Conservation (phyloP, 768 basidiomycete genomes). For the Wakefieldia striispora region DNA sequence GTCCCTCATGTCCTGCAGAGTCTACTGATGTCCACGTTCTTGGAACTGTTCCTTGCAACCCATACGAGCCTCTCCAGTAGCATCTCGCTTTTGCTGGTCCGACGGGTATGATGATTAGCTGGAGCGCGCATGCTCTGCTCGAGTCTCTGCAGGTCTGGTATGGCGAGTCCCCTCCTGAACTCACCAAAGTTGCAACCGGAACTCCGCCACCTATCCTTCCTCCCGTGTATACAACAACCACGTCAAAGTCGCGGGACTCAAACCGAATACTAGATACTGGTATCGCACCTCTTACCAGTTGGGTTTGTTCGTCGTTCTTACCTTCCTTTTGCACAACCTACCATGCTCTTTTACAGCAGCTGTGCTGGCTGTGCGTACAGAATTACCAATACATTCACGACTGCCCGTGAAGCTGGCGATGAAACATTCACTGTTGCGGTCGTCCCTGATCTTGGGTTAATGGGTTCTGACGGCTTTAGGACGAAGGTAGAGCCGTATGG, state of each 20-base stretch:
- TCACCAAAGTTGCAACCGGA: slow-evolving; percentile 21
- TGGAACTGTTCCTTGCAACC: slow-evolving; percentile 27
- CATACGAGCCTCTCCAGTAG: slow-evolving; percentile 27
- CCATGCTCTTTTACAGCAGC: slow-evolving; percentile 12
- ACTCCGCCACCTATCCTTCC: slow-evolving; percentile 21
- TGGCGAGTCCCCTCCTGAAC: slow-evolving; percentile 15
- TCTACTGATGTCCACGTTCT: slow-evolving; percentile 29
- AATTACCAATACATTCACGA: slow-evolving; percentile 23
- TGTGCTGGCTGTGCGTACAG: slow-evolving; percentile 28
- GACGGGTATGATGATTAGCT: slow-evolving; percentile 28
- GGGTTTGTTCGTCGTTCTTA: not conserved
- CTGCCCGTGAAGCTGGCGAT: slow-evolving; percentile 19
- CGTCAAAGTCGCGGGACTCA: slow-evolving; percentile 24
- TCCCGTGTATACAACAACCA: slow-evolving; percentile 30
- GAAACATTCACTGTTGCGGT: slow-evolving; percentile 24
- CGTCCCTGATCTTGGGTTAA: slow-evolving; percentile 27
- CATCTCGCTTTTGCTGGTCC: slow-evolving; percentile 24
- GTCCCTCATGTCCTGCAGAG: slow-evolving; percentile 24
- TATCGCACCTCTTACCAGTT: slow-evolving; percentile 28
- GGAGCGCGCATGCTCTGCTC: slow-evolving; percentile 21
- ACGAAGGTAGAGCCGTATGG: slow-evolving; percentile 28
- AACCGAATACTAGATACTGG: slow-evolving; percentile 27
- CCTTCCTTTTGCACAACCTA: not conserved
- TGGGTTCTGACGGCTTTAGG: slow-evolving; percentile 28
- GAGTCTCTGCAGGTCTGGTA: slow-evolving; percentile 27